Conservation (phyloP, 2,329 filamentous ascomycete genomes). For the Seiridium unicorne region DNA sequence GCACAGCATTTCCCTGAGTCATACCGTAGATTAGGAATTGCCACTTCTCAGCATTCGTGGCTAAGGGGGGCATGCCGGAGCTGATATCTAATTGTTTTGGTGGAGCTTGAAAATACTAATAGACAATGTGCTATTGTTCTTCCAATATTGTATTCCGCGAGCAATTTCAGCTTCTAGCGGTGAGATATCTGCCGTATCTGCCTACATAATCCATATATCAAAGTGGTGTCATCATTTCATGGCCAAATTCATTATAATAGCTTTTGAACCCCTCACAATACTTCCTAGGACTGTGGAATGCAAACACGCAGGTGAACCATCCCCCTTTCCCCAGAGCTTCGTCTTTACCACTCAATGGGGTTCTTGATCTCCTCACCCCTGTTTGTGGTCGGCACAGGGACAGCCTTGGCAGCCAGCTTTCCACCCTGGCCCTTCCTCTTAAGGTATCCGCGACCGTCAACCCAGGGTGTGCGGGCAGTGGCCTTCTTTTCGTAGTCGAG, state of each 20-base stretch:
- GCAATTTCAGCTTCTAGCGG: constrained; percentile 1
- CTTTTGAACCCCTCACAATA: constrained; percentile 2
- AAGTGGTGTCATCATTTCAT: background rate
- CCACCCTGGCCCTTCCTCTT: constrained; percentile 55
- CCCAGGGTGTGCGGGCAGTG: constrained; percentile 79
- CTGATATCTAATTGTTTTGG: no score
- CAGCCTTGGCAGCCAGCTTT: constrained; percentile 56
- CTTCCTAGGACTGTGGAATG: background rate
- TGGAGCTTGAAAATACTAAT: no score
- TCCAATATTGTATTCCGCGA: background rate
- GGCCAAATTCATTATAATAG: background rate
- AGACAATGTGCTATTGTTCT: background rate
- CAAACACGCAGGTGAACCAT: background rate
- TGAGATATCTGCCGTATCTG: background rate
- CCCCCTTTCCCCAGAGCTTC: background rate
- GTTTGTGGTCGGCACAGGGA: constrained; percentile 83
- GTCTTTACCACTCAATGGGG: constrained; percentile 79
- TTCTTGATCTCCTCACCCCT: constrained; percentile 79
- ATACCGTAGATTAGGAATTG: no score
- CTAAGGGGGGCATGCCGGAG: no score
- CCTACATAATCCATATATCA: background rate
- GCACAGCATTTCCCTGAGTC: no score
- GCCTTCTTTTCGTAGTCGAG: constrained; percentile 76
- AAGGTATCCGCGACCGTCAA: constrained; percentile 84
- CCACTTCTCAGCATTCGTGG: no score